Evolutionary conservation across 768 basidiomycete genomes (phyloP).

Genomic region (Amanita subjunquillea): DNA sequence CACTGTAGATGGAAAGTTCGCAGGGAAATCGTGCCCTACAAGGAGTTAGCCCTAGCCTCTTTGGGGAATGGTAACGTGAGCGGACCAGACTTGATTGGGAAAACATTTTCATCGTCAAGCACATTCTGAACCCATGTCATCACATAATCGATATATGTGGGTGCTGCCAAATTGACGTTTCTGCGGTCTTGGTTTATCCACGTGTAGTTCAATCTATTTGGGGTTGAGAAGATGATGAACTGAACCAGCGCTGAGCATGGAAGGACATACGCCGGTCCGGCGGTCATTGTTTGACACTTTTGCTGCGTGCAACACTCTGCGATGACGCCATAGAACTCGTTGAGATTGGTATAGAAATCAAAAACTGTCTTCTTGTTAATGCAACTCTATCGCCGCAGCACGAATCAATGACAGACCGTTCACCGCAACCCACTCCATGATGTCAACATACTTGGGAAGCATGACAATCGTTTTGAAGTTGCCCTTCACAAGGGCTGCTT

Average conservation of each 20-base stretch:
- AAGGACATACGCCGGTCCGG: conserved; percentile 74
- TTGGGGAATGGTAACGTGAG: conserved; percentile 31
- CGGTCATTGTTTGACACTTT: conserved; percentile 88
- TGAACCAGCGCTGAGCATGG: not conserved
- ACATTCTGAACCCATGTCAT: conserved; percentile 98
- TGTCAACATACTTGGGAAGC: conserved; percentile 95
- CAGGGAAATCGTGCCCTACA: conserved; percentile 82
- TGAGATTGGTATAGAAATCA: conserved; percentile 95
- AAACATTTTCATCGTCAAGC: conserved; percentile 84
- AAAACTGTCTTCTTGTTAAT: conserved; percentile 49
- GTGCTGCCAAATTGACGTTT: conserved; percentile 84
- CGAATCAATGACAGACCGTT: conserved; percentile 43
- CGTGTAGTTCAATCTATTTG: conserved; percentile 78
- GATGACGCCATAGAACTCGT: conserved; percentile 93
- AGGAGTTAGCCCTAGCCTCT: conserved; percentile 36
- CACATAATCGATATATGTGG: conserved; percentile 97
- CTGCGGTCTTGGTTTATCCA: conserved; percentile 97
- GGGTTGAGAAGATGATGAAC: not conserved
- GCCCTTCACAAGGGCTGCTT: conserved; percentile 91
- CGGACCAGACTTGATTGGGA: conserved; percentile 92
- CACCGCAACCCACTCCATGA: conserved; percentile 90
- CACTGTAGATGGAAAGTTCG: conserved; percentile 78
- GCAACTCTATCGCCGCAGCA: not conserved
- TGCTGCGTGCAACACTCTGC: conserved; percentile 90
- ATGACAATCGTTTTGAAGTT: conserved; percentile 97